phyloP scores from a whole-genome alignment of 1,284 basidiomycete genomes.

The Irpex sp. region DNA sequence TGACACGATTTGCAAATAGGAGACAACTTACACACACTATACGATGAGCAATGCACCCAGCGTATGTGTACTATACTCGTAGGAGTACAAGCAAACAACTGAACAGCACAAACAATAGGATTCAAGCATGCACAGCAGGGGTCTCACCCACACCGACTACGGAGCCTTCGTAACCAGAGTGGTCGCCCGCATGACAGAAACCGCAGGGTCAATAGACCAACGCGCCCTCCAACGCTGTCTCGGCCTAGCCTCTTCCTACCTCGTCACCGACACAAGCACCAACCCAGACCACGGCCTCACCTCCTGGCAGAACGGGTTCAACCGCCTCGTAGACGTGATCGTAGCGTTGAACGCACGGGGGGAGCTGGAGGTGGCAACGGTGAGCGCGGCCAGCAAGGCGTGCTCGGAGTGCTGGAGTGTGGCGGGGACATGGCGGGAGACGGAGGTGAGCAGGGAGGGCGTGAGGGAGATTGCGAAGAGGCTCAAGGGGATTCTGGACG shows the following conservation, averaged over 20 bases:
- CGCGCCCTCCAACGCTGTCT: slow-evolving; percentile 55
- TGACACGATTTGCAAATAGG: not conserved
- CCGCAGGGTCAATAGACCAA: slow-evolving; percentile 51
- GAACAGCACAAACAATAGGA: not conserved
- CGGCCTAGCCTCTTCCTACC: slow-evolving; percentile 65
- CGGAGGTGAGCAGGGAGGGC: slow-evolving; percentile 53
- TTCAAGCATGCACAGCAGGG: not conserved
- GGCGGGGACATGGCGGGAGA: slow-evolving; percentile 58
- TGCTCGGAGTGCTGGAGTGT: slow-evolving; percentile 80
- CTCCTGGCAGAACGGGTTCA: slow-evolving; percentile 63
- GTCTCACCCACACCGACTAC: slow-evolving; percentile 46
- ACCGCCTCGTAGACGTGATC: slow-evolving; percentile 62
- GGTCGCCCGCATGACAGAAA: slow-evolving; percentile 45
- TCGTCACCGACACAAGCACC: slow-evolving; percentile 66
- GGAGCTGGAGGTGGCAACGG: slow-evolving; percentile 65
- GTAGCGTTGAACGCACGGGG: slow-evolving; percentile 56
- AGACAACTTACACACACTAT: not conserved
- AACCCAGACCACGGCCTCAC: slow-evolving; percentile 48
- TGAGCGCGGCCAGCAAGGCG: slow-evolving; percentile 65
- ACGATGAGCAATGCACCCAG: not conserved
- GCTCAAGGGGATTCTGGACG: slow-evolving; percentile 60
- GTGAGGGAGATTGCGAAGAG: slow-evolving; percentile 55
- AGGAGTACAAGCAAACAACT: too few species aligned
- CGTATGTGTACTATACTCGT: not conserved
- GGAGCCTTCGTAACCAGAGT: slow-evolving; percentile 50